Conservation (phyloP, 169 alveolate genomes). For the Ichthyophthirius multifiliis region DNA sequence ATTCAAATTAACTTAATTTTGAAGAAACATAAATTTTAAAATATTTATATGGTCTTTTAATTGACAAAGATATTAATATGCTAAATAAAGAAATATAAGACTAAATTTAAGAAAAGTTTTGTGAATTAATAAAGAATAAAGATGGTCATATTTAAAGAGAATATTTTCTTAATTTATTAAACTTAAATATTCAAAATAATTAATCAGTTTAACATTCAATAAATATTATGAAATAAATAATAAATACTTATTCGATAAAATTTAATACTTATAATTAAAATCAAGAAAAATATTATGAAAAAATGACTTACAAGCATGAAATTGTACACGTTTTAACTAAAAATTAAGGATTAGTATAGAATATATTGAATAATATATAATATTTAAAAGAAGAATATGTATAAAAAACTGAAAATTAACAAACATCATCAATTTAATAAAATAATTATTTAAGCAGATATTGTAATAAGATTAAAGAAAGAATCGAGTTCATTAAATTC, state of each 20-base stretch:
- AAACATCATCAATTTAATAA: not conserved
- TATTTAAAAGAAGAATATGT: not conserved
- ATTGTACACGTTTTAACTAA: not conserved
- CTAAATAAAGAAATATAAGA: not conserved
- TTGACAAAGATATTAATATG: not conserved
- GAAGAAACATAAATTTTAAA: not conserved
- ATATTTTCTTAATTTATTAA: not conserved
- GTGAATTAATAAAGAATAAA: not conserved
- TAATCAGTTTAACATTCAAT: not conserved
- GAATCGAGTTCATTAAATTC: not conserved
- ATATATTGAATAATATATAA: not conserved
- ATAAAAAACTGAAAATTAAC: not conserved
- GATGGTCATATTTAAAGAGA: not conserved
- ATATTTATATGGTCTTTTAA: not conserved
- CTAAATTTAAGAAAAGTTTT: not conserved
- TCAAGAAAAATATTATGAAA: not conserved
- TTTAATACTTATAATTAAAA: not conserved
- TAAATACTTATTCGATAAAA: not conserved
- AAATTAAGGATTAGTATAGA: not conserved
- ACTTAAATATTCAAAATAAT: not conserved
- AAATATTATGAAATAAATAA: not conserved
- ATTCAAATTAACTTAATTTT: not conserved
- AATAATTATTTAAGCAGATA: not conserved
- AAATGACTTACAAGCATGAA: not conserved
- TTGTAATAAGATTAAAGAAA: not conserved